Evolutionary conservation across 768 basidiomycete genomes (phyloP).

Genomic region (Lyophyllum shimeji): DNA sequence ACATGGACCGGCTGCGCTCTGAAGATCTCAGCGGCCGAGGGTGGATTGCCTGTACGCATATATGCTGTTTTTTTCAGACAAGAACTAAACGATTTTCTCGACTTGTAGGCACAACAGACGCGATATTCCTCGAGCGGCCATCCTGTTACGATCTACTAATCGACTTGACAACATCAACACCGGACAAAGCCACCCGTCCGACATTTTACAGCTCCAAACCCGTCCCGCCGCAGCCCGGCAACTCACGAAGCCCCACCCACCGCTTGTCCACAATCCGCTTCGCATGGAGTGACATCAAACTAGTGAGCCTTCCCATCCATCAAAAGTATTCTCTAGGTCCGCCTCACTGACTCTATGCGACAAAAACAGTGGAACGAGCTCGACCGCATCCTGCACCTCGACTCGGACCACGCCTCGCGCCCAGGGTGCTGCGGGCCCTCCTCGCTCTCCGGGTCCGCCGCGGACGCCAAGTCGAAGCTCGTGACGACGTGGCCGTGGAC

Average conservation of each 20-base stretch:
- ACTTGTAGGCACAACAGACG: slow-evolving; percentile 69
- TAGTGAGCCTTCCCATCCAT: slow-evolving; percentile 47
- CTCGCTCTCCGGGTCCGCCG: slow-evolving; percentile 16
- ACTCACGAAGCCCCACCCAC: slow-evolving; percentile 43
- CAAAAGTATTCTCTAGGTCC: no score
- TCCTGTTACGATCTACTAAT: slow-evolving; percentile 78
- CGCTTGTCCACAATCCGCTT: slow-evolving; percentile 66
- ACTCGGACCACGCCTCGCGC: slow-evolving; percentile 33
- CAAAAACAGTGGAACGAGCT: slow-evolving; percentile 75
- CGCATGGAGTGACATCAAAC: slow-evolving; percentile 81
- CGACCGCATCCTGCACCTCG: slow-evolving; percentile 63
- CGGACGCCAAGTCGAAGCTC: slow-evolving; percentile 35
- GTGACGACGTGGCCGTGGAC: slow-evolving; percentile 61
- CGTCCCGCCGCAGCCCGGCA: slow-evolving; percentile 30
- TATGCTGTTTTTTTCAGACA: slow-evolving; percentile 1
- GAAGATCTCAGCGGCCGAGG: slow-evolving; percentile 64
- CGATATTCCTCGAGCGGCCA: slow-evolving; percentile 81
- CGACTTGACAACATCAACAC: slow-evolving; percentile 70
- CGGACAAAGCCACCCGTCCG: slow-evolving; percentile 60
- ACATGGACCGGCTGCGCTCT: slow-evolving; percentile 58
- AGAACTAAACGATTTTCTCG: slow-evolving; percentile 1
- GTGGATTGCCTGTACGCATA: slow-evolving; percentile 77
- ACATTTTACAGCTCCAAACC: slow-evolving; percentile 63
- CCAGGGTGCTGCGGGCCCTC: slow-evolving; percentile 37
- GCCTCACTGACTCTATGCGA: no score